Conservation (phyloP, 129 eudicot genomes). For the Flaveria trinervia region DNA sequence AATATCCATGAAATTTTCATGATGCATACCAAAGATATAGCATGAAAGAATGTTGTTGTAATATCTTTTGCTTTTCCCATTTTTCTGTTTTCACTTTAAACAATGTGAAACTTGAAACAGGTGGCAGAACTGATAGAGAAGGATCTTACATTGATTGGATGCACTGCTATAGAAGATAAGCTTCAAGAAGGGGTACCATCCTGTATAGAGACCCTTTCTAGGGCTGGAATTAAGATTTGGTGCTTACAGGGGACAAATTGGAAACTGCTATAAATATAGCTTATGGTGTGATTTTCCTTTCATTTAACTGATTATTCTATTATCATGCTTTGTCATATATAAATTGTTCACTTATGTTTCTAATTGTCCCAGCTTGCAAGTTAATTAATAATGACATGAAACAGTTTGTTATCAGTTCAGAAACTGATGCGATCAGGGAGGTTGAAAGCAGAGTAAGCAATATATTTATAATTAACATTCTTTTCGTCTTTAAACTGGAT, state of each 20-base stretch:
- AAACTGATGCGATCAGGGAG: conserved; percentile 92
- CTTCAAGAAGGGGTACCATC: conserved; percentile 99
- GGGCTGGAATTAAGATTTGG: conserved; percentile 99
- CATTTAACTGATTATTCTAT: background rate
- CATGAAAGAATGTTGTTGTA: background rate
- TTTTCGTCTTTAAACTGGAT: conserved; percentile 9
- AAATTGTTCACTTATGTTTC: conserved; percentile 19
- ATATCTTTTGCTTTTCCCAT: background rate
- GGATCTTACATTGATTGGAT: conserved; percentile 83
- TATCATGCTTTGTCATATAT: background rate
- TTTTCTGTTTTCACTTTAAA: conserved; percentile 20
- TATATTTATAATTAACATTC: conserved; percentile 10
- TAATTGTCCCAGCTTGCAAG: conserved; percentile 75
- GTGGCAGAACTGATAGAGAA: conserved; percentile 91
- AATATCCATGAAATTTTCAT: conserved; percentile 3
- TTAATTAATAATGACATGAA: conserved; percentile 88
- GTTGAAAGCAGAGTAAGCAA: conserved; percentile 75
- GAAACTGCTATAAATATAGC: conserved; percentile 98
- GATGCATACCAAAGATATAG: background rate
- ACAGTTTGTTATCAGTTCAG: conserved; percentile 93
- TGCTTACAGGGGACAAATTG: conserved; percentile 96
- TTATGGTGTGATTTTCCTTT: conserved; percentile 55
- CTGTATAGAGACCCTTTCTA: conserved; percentile 89
- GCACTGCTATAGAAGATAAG: conserved; percentile 98
- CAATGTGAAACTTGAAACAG: conserved; percentile 38